Evolutionary conservation across 495 filamentous ascomycete genomes (phyloP), one percentile per base, ranked within the genome.

Genomic region (Hypoxylon lienhwacheense): DNA sequence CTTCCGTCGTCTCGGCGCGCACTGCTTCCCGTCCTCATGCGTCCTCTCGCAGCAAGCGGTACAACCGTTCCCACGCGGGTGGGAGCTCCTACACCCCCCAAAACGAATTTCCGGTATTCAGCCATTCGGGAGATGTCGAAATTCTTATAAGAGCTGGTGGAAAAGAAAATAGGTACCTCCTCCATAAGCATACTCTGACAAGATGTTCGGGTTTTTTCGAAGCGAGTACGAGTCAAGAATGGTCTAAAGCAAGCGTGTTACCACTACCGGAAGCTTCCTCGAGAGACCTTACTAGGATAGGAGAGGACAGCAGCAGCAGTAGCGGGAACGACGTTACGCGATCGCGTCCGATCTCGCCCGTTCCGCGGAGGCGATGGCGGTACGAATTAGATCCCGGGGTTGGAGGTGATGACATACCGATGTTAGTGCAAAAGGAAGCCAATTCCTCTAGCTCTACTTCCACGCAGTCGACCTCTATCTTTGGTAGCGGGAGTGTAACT

Each of bases 161-260:
- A 28, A 84, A 86, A 55, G 88, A 91, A 69, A 85, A 84, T 65
- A 81, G 88, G 17, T 96, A 95, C 65, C 79, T 95, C 29, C 80
- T 96, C 14, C 91, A 96, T 70, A 80, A 85, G 31, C 74, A 95
- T 60, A 95, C 91, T 19, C 70, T 96, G 58, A 81, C 87, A 26
- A 87, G 93, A 72, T 92, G 88, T 63, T 95, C 90, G 8, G 90
- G 90, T 1, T 96, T 95, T 72, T 96, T 96, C 70, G 88, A 95
- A 71, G 88, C 89, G 24, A 89, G 88, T 63, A 92, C 87, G 19
- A 89, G 84, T 55, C 85, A 88, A 55, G 87, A 91, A 69, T 96
- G 91, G 90, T 86, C 88, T 53, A 77, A 80, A 28, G 77, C 76
- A 1, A 66, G 65, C 32, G 25, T 69, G 19, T 24, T 64, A 25